These are phyloP conservation scores for Gaultheria prostrata DNA, from an alignment of 148 eudicot genomes.

Conservation along the genomic window DNA sequence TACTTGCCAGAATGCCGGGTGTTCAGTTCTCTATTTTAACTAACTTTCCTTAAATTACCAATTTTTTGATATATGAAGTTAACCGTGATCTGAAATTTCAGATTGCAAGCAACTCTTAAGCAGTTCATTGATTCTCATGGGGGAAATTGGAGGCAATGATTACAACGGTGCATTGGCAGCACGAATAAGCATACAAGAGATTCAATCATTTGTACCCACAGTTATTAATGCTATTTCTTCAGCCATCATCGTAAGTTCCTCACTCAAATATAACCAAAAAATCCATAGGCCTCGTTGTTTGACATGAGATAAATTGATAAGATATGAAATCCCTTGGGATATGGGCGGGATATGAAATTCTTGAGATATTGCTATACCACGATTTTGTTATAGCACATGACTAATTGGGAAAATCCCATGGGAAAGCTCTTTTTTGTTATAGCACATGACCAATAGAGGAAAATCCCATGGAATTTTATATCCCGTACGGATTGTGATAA, in stretches of 20 bases:
- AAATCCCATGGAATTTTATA: no score
- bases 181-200: constrained; percentile 18
- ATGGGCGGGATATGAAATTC: no score
- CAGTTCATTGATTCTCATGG: constrained; percentile 31
- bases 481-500: no score
- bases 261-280: no score
- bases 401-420: no score
- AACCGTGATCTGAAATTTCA: neutral
- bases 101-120: constrained; percentile 21
- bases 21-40: neutral
- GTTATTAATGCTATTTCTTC: constrained; percentile 27
- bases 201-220: constrained; percentile 16
- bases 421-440: no score
- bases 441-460: no score
- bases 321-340: no score
- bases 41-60: neutral
- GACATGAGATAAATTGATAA: no score
- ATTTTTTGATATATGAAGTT: neutral
- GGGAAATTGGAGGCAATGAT: constrained; percentile 48
- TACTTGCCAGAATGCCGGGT: neutral
- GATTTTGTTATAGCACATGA: no score
- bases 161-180: constrained; percentile 19
- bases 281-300: no score
- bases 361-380: no score
- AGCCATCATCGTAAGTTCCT: constrained; percentile 23